phyloP scores from a whole-genome alignment of 306 rosid species.

The Oemleria cerasiformis region DNA sequence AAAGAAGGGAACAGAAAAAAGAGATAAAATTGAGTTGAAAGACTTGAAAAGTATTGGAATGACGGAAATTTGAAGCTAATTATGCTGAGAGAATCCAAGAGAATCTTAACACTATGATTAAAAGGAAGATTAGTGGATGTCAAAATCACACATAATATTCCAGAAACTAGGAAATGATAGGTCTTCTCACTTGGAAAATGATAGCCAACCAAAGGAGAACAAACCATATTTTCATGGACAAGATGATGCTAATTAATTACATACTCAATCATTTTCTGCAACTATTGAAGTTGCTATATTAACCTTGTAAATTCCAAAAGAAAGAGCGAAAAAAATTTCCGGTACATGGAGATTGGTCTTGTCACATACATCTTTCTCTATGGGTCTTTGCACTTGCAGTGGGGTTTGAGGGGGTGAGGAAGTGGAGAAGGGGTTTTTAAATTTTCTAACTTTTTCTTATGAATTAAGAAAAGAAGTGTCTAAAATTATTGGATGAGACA shows the following conservation, averaged over 20 bases:
- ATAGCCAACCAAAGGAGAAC: neutral
- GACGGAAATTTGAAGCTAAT: neutral
- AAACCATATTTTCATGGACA: conserved; percentile 2
- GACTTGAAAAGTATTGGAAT: neutral
- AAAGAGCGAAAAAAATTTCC: conserved; percentile 3
- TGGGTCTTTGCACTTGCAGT: neutral
- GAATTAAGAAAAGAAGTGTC: conserved; percentile 26
- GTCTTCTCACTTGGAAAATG: conserved; percentile 7
- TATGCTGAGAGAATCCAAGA: neutral
- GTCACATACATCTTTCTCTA: conserved; percentile 59
- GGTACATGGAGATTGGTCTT: conserved; percentile 73
- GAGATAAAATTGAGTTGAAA: neutral
- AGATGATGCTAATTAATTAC: too few relatives aligned
- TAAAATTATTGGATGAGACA: neutral
- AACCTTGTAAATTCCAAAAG: neutral
- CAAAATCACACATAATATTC: conserved; percentile 20
- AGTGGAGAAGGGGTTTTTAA: neutral
- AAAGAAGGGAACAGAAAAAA: neutral
- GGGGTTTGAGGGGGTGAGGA: neutral
- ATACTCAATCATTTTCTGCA: neutral
- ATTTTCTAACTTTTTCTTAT: conserved; percentile 15
- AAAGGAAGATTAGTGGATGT: conserved; percentile 4
- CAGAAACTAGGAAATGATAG: conserved; percentile 1
- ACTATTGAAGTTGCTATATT: neutral
- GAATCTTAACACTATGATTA: neutral